A percentile compares a stretch with the other conserved stretches of the same genome.
Evolutionary conservation across 2,329 filamentous ascomycete genomes (phyloP).

Genomic region (Claviceps fusiformis): DNA sequence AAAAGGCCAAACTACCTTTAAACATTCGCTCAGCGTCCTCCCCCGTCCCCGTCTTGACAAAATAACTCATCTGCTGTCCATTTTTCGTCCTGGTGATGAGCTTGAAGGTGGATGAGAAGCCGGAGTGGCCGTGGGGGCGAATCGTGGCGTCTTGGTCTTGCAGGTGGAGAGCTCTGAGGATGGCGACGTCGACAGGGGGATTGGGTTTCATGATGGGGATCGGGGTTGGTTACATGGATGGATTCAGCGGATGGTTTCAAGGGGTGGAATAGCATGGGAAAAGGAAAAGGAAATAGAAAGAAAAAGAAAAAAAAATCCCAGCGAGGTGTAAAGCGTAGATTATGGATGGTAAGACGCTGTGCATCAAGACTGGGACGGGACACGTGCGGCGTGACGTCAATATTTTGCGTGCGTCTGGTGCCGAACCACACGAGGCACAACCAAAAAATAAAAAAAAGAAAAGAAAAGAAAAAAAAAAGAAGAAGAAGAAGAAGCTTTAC

Average conservation of each 20-base stretch:
- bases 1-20: constrained; percentile 30
- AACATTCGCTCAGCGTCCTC: constrained; percentile 55
- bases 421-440: no score
- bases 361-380: no score
- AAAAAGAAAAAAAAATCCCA: not conserved
- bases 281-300: constrained; percentile 5
- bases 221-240: no score
- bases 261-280: not conserved
- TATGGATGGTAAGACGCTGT: no score
- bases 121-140: constrained; percentile 49
- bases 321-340: no score
- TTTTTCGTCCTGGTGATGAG: constrained; percentile 27
- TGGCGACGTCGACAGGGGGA: constrained; percentile 36
- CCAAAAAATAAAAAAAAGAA: no score
- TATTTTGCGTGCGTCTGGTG: no score
- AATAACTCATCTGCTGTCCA: constrained; percentile 43
- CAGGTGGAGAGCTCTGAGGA: constrained; percentile 46
- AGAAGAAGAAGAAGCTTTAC: no score
- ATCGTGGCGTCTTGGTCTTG: constrained; percentile 41
- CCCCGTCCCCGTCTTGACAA: constrained; percentile 58
- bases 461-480: no score
- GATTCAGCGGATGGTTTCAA: no score
- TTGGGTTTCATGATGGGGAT: no score
- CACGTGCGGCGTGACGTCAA: no score
- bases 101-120: constrained; percentile 56